Base-by-base conservation (phyloP, 768 basidiomycete species). In the Hypholoma fasciculare region DNA sequence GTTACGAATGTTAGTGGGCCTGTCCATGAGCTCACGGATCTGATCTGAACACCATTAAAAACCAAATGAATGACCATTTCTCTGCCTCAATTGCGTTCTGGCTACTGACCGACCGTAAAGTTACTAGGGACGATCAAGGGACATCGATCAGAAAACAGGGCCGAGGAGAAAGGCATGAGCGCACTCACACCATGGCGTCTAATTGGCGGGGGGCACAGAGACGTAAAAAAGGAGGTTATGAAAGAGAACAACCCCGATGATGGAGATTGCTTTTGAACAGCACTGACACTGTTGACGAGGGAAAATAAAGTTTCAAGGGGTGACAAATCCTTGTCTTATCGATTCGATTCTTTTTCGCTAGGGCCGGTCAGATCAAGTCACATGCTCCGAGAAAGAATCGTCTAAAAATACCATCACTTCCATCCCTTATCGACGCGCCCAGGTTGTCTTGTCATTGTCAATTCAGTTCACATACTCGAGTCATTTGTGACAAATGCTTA, bases 1-100 rank as follows among this genome's bases (percentile, higher is more conserved):
- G 82, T 93, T 93, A 78, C 92, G 90, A 72, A 95, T 94, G 76
- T 94, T 95, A 56, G 92, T 94, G 67, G 92, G 86, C 73, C 74
- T 77, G 84, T 94, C 90, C 93, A 95, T 95, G 63, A 95, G 88
- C 64, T 57, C 78, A 72, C 93, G 89, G 69, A 95, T 86, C 80
- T 95, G 91, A 74, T 92, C 92, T 94, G 65, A 46, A 52, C 48
- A 50, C 39, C 27, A 58, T 12, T 53, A 23, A 62, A 54, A 56
- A 59, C 26, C 40, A 50, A 30, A 62, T 66, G 17, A 65, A 61
- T 43, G 56, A 58, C 52, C 57, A 26, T 46, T 40, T 16, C 23
- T 40, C 1, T 7, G 36, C 34, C 19, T 51, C 17, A 20, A 30
- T 50, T 37, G 19, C 30, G 20, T 14, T 47, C 50, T 16, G 27